Percentiles rank a stretch among this genome's conserved stretches.
Evolutionary conservation across 768 basidiomycete species (phyloP).

Genomic region (Hysterangium stoloniferum): DNA sequence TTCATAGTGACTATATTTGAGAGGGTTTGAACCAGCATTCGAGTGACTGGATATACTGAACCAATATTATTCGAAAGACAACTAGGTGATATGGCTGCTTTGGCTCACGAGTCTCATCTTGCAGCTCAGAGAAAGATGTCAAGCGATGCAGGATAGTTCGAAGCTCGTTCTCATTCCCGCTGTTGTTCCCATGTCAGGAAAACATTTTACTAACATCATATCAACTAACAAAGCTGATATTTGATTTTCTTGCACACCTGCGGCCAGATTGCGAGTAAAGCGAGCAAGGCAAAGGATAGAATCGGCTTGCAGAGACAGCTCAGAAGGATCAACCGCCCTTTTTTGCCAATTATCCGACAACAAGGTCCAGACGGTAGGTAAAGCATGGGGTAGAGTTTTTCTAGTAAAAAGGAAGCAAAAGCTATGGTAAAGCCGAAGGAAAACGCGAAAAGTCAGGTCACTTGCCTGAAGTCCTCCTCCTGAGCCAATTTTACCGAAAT

Average conservation of each 20-base stretch:
- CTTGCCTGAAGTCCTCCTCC: slow-evolving; percentile 30
- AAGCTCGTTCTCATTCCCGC: slow-evolving; percentile 64
- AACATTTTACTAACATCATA: slow-evolving; percentile 7
- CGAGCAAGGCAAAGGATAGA: slow-evolving; percentile 43
- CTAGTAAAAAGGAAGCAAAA: slow-evolving; percentile 20
- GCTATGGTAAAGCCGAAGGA: not conserved
- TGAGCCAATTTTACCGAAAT: slow-evolving; percentile 45
- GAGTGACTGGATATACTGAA: slow-evolving; percentile 54
- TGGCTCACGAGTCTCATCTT: slow-evolving; percentile 49
- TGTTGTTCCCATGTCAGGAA: slow-evolving; percentile 21
- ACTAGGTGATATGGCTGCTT: not conserved
- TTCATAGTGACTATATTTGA: slow-evolving; percentile 82
- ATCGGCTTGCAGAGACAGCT: slow-evolving; percentile 11
- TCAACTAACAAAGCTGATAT: slow-evolving; percentile 56
- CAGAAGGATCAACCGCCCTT: slow-evolving; percentile 29
- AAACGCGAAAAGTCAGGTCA: not conserved
- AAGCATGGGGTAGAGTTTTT: slow-evolving; percentile 26
- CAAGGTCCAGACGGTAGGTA: slow-evolving; percentile 46
- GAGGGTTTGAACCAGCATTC: slow-evolving; percentile 67
- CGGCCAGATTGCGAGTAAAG: slow-evolving; percentile 80
- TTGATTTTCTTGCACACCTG: slow-evolving; percentile 70
- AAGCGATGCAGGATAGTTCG: slow-evolving; percentile 61
- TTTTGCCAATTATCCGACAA: slow-evolving; percentile 49
- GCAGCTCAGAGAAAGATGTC: slow-evolving; percentile 67
- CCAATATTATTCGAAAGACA: slow-evolving; percentile 4